Conservation (phyloP, 192 early-diverging fungal genomes). For the Gigaspora rosea region DNA sequence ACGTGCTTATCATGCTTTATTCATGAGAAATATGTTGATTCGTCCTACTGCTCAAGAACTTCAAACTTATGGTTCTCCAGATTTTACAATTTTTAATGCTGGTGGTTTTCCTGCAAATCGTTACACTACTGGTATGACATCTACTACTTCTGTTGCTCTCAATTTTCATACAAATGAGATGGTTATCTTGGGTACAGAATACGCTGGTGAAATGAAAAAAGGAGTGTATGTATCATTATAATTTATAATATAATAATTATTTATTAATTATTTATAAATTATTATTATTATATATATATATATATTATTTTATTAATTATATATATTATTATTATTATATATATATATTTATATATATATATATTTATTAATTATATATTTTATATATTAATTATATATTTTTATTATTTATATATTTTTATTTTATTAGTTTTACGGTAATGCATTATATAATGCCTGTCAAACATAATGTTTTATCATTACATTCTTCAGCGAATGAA, state of each 20-base stretch:
- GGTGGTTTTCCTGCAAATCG: constrained; percentile 92
- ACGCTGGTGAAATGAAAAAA: constrained; percentile 99
- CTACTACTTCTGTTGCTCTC: constrained; percentile 87
- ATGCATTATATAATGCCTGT: constrained; percentile 98
- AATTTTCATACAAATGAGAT: constrained; percentile 94
- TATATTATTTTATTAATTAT: constrained; percentile 18
- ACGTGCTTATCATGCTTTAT: constrained; percentile 93
- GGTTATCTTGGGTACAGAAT: constrained; percentile 98
- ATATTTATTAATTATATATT: neutral
- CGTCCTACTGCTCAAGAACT: constrained; percentile 91
- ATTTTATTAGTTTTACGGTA: constrained; percentile 78
- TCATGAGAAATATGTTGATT: constrained; percentile 99
- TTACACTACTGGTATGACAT: constrained; percentile 95
- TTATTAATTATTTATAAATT: neutral
- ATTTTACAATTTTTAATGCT: constrained; percentile 98
- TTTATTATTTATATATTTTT: constrained; percentile 22
- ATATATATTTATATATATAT: no score
- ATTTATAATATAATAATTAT: no score
- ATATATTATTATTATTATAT: no score
- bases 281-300: constrained; percentile 29
- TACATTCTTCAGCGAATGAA: constrained; percentile 96
- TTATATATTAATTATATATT: neutral
- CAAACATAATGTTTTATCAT: constrained; percentile 82
- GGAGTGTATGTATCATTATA: constrained; percentile 63
- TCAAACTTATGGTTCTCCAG: constrained; percentile 89